Base-by-base conservation (phyloP, 345 rosid species). In the Populus deltoides region DNA sequence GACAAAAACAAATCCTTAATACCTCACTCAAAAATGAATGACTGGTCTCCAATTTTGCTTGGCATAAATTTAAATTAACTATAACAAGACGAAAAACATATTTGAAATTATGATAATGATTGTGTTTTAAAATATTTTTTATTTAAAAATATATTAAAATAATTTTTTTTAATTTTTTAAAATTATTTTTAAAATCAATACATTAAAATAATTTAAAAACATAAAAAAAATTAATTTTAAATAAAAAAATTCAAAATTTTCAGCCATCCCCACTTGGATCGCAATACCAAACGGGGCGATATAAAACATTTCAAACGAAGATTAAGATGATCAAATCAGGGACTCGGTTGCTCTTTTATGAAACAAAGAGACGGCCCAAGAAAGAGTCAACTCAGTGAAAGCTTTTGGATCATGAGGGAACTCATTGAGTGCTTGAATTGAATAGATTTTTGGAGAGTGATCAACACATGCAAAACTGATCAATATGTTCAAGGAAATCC, bases 331-430 rank as follows among this genome's bases (percentile, higher is more conserved):
- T 35, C 63, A 57, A 47, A 51, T 59, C 15, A n/a, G 27, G 25
- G 29, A 20, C 65, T 16, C 7, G 4, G 55, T 51, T 33, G 51
- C 57, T 35, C 33, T 8, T 43, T 13, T n/a, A 41, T 41, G n/a
- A 57, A 72, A 33, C 66, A 38, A 73, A 27, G 51, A 41, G 31
- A 7, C 13, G 31, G 22, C 17, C 51, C 51, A 13, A 59, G 27
- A 59, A 70, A 24, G 22, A 1, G 20, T 9, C 69, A 78, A 81
- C 81, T 78, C 81, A 65, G 85, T 78, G 79, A 82, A 82, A 57
- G 85, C 85, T 16, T 70, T 53, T 2, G 85, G 81, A n/a, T 82
- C 85, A 73, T 82, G 85, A 24, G 76, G 77, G 79, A 77, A 82
- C 74, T 82, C 77, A 24, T 74, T 82, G 57, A 78, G 57, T 33